A percentile compares a stretch with the other conserved stretches of the same genome.
phyloP scores from a whole-genome alignment of 2,329 filamentous ascomycete species.

The Madurella mycetomatis region DNA sequence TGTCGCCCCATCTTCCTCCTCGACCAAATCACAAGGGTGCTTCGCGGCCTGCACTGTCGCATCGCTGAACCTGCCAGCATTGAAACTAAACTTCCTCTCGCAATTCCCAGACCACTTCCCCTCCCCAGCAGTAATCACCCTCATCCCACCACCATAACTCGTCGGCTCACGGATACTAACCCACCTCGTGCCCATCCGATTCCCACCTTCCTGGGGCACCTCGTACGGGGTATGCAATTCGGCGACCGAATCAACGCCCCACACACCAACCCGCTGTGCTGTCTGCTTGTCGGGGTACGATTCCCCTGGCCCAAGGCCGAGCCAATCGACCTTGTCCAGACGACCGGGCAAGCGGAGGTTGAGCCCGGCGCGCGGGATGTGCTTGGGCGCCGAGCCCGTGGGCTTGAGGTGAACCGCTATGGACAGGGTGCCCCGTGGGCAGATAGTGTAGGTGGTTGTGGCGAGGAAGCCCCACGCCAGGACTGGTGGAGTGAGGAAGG shows the following conservation, averaged over 20 bases:
- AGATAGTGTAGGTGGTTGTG: constrained; percentile 49
- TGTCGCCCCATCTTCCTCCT: constrained; percentile 41
- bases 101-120: constrained; percentile 34
- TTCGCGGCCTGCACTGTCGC: constrained; percentile 51
- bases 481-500: constrained; percentile 54
- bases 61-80: constrained; percentile 50
- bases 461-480: constrained; percentile 55
- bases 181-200: constrained; percentile 58
- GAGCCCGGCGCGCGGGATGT: constrained; percentile 59
- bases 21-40: constrained; percentile 60
- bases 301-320: constrained; percentile 60
- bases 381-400: constrained; percentile 46
- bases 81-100: constrained; percentile 47
- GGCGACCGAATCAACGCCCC: constrained; percentile 37
- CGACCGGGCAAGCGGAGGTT: constrained; percentile 46
- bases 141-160: constrained; percentile 28
- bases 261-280: constrained; percentile 50
- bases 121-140: constrained; percentile 25
- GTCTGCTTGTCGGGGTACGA: constrained; percentile 59
- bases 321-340: constrained; percentile 52
- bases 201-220: constrained; percentile 64
- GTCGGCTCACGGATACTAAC: constrained; percentile 33
- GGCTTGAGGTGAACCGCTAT: constrained; percentile 43
- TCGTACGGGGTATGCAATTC: constrained; percentile 58
- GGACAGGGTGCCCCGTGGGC: constrained; percentile 39